Evolutionary conservation across 2,329 filamentous ascomycete genomes (phyloP).

Genomic region (Claviceps spartinae): DNA sequence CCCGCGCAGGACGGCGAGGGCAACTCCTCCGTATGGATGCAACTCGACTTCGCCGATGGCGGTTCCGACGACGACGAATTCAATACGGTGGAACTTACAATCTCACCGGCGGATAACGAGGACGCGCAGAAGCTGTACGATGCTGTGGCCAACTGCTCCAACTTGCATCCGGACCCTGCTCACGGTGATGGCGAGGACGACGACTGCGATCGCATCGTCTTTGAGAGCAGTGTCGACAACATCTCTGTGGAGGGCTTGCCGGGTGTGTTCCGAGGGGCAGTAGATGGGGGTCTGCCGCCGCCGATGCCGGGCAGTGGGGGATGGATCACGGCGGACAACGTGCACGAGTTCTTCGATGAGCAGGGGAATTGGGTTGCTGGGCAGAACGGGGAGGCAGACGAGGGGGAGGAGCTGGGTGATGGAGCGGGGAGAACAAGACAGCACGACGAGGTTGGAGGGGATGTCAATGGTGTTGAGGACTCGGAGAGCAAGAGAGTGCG

Average conservation of each 20-base stretch:
- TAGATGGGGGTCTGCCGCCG: constrained; percentile 42
- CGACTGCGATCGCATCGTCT: constrained; percentile 40
- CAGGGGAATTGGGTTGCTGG: constrained; percentile 63
- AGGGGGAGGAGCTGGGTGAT: constrained; percentile 41
- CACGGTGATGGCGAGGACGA: constrained; percentile 43
- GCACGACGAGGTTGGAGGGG: constrained; percentile 38
- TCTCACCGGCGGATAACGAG: constrained; percentile 37
- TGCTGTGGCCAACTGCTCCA: constrained; percentile 61
- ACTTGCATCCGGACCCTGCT: constrained; percentile 60
- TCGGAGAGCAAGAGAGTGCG: constrained; percentile 34
- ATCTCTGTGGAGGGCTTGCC: constrained; percentile 43
- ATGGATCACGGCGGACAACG: constrained; percentile 88
- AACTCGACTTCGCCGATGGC: constrained; percentile 49
- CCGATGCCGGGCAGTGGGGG: constrained; percentile 61
- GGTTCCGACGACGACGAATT: constrained; percentile 49
- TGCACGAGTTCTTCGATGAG: constrained; percentile 69
- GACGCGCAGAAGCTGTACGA: constrained; percentile 40
- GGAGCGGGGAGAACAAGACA: constrained; percentile 44
- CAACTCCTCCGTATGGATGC: constrained; percentile 48
- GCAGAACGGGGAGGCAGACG: constrained; percentile 19
- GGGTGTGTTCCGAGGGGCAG: constrained; percentile 36
- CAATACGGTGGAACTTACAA: constrained; percentile 52
- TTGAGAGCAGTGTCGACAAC: constrained; percentile 36
- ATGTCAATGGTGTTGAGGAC: constrained; percentile 28
- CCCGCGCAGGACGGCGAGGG: constrained; percentile 20